These are phyloP conservation scores for Blakeslea trispora DNA, from an alignment of 371 early-diverging fungal genomes.

Conservation along the genomic window DNA sequence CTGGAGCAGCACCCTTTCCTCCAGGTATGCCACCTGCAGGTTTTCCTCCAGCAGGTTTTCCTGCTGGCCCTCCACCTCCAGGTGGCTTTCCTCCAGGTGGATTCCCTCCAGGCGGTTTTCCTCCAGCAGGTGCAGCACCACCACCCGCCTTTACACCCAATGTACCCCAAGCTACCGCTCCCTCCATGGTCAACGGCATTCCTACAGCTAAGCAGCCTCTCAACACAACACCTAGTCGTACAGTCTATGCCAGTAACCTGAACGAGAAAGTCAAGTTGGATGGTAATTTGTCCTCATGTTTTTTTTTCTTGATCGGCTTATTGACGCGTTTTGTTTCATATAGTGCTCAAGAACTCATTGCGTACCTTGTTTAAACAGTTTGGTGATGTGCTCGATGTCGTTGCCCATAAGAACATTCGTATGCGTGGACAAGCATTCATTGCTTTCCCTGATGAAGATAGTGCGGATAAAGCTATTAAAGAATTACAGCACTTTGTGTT, in stretches of 20 bases:
- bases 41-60: constrained; percentile 4
- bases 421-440: constrained; percentile 87
- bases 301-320: constrained; percentile 42
- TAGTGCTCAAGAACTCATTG: constrained; percentile 78
- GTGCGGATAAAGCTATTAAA: constrained; percentile 81
- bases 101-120: constrained; percentile 7
- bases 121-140: constrained; percentile 4
- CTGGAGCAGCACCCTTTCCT: constrained; percentile 7
- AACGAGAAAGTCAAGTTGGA: constrained; percentile 85
- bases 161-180: constrained; percentile 15
- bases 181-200: constrained; percentile 33
- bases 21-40: constrained; percentile 16
- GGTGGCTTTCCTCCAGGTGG: constrained; percentile 15
- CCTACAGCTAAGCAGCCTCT: constrained; percentile 60
- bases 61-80: constrained; percentile 12
- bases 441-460: constrained; percentile 60
- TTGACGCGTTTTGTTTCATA: not conserved
- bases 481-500: constrained; percentile 83
- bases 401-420: constrained; percentile 66
- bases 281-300: constrained; percentile 45
- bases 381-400: constrained; percentile 68
- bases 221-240: constrained; percentile 71
- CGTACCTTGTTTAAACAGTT: constrained; percentile 82
- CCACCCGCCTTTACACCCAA: constrained; percentile 7
- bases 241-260: constrained; percentile 85